These are phyloP conservation scores for Acanthamoeba triangularis DNA, from an alignment of 208 protist genomes.

Conservation along the genomic window DNA sequence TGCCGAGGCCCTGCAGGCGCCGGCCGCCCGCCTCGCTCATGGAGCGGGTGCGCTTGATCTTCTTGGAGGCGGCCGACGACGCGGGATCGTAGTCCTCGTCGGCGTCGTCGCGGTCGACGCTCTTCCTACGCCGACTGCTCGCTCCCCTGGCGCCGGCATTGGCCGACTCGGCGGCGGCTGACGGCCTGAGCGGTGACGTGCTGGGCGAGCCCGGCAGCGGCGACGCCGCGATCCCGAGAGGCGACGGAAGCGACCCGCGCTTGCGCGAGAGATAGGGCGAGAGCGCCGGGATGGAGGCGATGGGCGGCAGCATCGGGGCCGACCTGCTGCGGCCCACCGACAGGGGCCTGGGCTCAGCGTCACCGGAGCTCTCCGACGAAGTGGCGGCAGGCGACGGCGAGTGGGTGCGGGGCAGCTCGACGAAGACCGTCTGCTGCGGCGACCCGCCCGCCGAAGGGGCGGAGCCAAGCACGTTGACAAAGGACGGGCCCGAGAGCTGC, in stretches of 20 bases:
- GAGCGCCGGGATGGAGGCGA: neutral
- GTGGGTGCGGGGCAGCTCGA: neutral
- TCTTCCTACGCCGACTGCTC: neutral
- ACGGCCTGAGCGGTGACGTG: neutral
- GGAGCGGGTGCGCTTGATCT: conserved; percentile 7
- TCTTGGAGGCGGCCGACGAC: neutral
- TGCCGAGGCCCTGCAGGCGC: neutral
- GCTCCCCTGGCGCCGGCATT: neutral
- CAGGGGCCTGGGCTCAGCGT: too few species aligned
- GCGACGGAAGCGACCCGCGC: neutral
- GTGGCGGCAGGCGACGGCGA: neutral
- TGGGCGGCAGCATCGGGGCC: neutral
- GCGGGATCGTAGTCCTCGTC: neutral
- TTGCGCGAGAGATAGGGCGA: conserved; percentile 6
- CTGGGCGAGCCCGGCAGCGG: neutral
- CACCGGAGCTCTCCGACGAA: neutral
- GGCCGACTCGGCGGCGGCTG: neutral
- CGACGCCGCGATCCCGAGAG: too few species aligned
- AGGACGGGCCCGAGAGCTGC: neutral
- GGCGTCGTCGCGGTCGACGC: neutral
- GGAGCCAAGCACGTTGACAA: neutral
- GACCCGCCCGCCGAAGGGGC: neutral
- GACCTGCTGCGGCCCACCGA: neutral
- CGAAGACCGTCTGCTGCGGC: neutral
- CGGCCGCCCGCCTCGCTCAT: neutral